A percentile compares a stretch with the other conserved stretches of the same genome.
Evolutionary conservation across 2,329 filamentous ascomycete species (phyloP).

Genomic region (Penicillium rolfsii): DNA sequence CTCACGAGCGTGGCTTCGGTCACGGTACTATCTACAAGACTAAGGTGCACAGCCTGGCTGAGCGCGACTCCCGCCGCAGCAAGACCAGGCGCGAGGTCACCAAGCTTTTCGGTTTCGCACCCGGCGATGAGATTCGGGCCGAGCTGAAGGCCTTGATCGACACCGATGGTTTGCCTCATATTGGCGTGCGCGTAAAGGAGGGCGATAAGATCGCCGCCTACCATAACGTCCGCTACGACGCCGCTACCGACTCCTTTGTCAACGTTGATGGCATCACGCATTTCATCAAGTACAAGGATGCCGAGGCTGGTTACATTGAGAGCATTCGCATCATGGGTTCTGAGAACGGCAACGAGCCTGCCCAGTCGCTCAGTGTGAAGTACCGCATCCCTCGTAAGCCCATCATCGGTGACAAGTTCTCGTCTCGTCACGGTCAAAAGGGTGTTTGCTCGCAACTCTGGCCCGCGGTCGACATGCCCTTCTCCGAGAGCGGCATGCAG

Average conservation of each 20-base stretch:
- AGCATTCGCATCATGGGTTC: constrained; percentile 89
- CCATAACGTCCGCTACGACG: constrained; percentile 81
- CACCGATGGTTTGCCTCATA: constrained; percentile 80
- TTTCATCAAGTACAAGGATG: constrained; percentile 92
- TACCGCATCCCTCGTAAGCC: constrained; percentile 87
- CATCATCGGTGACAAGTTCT: constrained; percentile 98
- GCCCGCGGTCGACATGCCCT: constrained; percentile 92
- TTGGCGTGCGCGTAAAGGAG: constrained; percentile 76
- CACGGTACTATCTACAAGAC: constrained; percentile 98
- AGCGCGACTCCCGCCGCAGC: constrained; percentile 69
- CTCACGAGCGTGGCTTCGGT: constrained; percentile 93
- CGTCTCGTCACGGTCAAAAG: constrained; percentile 96
- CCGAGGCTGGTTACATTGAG: constrained; percentile 85
- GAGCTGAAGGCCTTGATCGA: constrained; percentile 75
- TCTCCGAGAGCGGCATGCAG: constrained; percentile 93
- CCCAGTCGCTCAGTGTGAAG: constrained; percentile 89
- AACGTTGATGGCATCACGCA: constrained; percentile 86
- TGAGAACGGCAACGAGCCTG: constrained; percentile 79
- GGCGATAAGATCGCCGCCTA: constrained; percentile 87
- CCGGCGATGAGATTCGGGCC: constrained; percentile 71
- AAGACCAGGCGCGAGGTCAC: constrained; percentile 69
- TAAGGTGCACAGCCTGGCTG: constrained; percentile 84
- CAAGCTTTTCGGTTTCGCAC: constrained; percentile 90
- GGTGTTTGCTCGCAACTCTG: constrained; percentile 96
- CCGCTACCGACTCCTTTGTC: constrained; percentile 70